Percentiles rank a stretch among this genome's conserved stretches.
phyloP scores from a whole-genome alignment of 2,329 filamentous ascomycete species.

The Paradendryphiella salina region DNA sequence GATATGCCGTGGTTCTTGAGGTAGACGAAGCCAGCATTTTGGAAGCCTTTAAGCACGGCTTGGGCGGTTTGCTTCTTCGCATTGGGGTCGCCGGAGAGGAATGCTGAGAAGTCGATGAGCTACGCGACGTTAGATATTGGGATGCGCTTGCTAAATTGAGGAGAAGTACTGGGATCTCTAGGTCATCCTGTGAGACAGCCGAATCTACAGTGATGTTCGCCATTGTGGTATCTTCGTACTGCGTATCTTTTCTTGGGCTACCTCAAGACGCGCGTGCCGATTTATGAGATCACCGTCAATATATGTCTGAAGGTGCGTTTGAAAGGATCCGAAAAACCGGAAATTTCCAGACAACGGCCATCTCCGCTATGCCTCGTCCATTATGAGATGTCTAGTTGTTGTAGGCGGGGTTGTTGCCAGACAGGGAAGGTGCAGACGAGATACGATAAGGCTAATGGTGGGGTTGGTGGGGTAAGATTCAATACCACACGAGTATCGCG shows the following conservation, averaged over 20 bases:
- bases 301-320: background rate
- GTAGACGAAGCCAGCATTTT: constrained; percentile 86
- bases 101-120: constrained; percentile 78
- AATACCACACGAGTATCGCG: constrained; percentile 11
- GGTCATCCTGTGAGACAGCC: constrained; percentile 46
- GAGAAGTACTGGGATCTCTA: constrained; percentile 44
- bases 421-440: constrained; percentile 37
- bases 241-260: background rate
- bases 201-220: constrained; percentile 35
- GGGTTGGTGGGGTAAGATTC: constrained; percentile 20
- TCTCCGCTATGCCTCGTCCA: constrained; percentile 23
- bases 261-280: background rate
- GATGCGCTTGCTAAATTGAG: background rate
- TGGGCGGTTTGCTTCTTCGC: constrained; percentile 68
- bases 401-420: constrained; percentile 20
- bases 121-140: constrained; percentile 38
- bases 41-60: constrained; percentile 77
- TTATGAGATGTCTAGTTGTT: constrained; percentile 16
- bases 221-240: constrained; percentile 15
- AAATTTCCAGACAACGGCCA: constrained; percentile 20
- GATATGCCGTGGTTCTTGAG: constrained; percentile 77
- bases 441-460: constrained; percentile 28
- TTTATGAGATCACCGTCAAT: background rate
- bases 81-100: constrained; percentile 64
- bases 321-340: constrained; percentile 4